Percentiles rank a stretch among this genome's conserved stretches.
Evolutionary conservation across 2,329 filamentous ascomycete genomes (phyloP).

Genomic region (Diaporthe amygdali): DNA sequence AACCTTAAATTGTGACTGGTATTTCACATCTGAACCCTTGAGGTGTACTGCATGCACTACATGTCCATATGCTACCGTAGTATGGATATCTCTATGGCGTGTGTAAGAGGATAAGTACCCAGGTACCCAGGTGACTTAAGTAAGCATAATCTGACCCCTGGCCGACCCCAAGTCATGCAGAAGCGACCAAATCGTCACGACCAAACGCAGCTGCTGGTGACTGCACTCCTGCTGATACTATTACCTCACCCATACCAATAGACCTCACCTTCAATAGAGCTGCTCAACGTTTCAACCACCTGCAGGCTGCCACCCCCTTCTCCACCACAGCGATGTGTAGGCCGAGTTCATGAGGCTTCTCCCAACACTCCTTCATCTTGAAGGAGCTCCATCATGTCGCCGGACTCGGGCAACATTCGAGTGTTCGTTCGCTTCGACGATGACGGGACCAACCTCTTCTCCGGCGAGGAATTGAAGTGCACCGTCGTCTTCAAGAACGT

Average conservation of each 20-base stretch:
- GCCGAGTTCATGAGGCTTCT: constrained; percentile 23
- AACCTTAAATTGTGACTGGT: too few species aligned
- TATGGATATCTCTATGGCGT: neutral
- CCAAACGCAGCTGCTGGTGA: neutral
- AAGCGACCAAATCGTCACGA: neutral
- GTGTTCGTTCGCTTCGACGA: constrained; percentile 96
- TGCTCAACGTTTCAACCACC: neutral
- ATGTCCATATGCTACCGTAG: too few species aligned
- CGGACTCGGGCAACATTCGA: constrained; percentile 75
- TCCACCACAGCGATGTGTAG: constrained; percentile 21
- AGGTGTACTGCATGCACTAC: too few species aligned
- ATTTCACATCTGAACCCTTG: too few species aligned
- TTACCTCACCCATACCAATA: neutral
- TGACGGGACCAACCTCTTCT: constrained; percentile 79
- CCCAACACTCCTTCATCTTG: constrained; percentile 35
- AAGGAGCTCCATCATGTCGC: constrained; percentile 52
- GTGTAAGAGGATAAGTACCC: neutral
- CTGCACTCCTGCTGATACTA: neutral
- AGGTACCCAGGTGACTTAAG: neutral
- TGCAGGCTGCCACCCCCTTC: neutral
- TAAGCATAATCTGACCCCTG: neutral
- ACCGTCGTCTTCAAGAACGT: constrained; percentile 96
- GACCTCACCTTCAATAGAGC: neutral
- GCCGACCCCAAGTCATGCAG: neutral
- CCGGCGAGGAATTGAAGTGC: constrained; percentile 94